Evolutionary conservation across 768 basidiomycete genomes (phyloP).

Genomic region (Russula sp.): DNA sequence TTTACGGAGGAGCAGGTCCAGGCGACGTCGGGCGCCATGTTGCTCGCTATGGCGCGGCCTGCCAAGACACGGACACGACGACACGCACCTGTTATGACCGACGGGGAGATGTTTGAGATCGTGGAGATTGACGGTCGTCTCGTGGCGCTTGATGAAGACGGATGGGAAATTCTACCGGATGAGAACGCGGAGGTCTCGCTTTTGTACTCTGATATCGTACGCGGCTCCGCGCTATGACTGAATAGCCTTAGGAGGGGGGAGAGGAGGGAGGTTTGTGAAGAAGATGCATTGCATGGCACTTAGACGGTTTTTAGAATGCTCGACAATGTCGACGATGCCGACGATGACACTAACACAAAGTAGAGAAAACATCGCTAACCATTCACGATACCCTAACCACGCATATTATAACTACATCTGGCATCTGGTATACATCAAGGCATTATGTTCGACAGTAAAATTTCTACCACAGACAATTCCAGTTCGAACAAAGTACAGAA

Average conservation of each 20-base stretch:
- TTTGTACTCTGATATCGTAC: slow-evolving; percentile 26
- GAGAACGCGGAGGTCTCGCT: slow-evolving; percentile 5
- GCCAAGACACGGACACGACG: slow-evolving; percentile 3
- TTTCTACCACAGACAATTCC: neutral
- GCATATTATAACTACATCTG: slow-evolving; percentile 4
- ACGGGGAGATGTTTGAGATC: slow-evolving; percentile 23
- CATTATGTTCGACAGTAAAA: neutral
- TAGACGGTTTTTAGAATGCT: slow-evolving; percentile 12
- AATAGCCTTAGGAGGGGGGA: neutral
- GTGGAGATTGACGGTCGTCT: slow-evolving; percentile 24
- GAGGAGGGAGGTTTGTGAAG: neutral
- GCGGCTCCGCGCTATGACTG: slow-evolving; percentile 8
- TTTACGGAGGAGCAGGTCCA: too few relatives aligned
- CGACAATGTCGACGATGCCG: slow-evolving; percentile 23
- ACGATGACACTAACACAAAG: slow-evolving; percentile 16
- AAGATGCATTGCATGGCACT: neutral
- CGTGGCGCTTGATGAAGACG: slow-evolving; percentile 25
- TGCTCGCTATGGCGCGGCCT: slow-evolving; percentile 24
- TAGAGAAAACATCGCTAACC: slow-evolving; percentile 22
- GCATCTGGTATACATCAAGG: slow-evolving; percentile 9
- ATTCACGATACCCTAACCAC: slow-evolving; percentile 25
- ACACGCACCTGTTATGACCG: slow-evolving; percentile 2
- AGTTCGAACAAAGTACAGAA: neutral
- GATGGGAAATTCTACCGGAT: slow-evolving; percentile 25
- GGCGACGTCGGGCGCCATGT: slow-evolving; percentile 13